Conservation (phyloP, 306 rosid species). For the Rubus parviflorus region DNA sequence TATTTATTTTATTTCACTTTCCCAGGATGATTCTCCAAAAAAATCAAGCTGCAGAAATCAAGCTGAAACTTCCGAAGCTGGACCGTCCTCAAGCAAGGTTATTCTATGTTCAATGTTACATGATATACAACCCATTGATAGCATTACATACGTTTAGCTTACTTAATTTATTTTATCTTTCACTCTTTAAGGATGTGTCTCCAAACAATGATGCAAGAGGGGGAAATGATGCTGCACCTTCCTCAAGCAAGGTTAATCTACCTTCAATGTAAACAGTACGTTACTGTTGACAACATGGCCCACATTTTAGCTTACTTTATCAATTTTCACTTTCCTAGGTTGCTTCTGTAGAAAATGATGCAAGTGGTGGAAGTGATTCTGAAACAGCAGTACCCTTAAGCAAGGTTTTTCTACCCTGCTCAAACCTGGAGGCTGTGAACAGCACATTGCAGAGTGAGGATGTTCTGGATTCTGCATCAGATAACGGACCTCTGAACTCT, state of each 20-base stretch:
- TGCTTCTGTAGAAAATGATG: not conserved
- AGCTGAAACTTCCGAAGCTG: not conserved
- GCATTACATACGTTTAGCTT: not conserved
- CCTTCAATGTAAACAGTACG: not conserved
- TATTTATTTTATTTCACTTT: not conserved
- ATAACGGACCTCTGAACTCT: conserved; percentile 26
- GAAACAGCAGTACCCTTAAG: conserved; percentile 22
- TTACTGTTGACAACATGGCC: not conserved
- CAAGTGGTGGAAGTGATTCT: not conserved
- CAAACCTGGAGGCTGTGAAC: conserved; percentile 25
- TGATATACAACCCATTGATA: not conserved
- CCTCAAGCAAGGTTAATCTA: not conserved
- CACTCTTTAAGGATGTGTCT: conserved; percentile 21
- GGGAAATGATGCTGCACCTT: not conserved
- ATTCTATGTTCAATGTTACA: not conserved
- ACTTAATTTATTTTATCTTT: not conserved
- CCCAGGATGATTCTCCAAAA: not conserved
- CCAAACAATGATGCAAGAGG: not conserved
- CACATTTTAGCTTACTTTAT: not conserved
- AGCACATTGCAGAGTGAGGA: conserved; percentile 7
- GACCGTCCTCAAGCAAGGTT: not conserved
- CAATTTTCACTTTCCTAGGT: not conserved
- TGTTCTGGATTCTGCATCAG: conserved; percentile 15
- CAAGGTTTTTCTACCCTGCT: conserved; percentile 11
- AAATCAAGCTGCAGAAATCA: not conserved